phyloP scores from a whole-genome alignment of 2,329 filamentous ascomycete species.

The Trichoderma sp. region DNA sequence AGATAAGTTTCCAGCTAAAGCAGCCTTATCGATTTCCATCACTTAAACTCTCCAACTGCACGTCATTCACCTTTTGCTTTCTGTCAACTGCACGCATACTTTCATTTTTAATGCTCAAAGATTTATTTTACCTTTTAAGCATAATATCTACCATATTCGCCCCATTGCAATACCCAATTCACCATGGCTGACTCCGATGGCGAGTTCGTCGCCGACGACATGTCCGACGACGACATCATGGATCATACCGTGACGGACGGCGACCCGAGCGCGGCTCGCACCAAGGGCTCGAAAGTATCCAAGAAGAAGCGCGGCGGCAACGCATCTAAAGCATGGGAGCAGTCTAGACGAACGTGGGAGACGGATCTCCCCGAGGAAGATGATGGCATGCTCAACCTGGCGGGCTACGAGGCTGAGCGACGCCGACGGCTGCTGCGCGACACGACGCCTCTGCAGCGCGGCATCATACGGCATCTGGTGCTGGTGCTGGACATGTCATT shows the following conservation, averaged over 20 bases:
- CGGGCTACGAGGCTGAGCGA: constrained; percentile 80
- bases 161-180: neutral
- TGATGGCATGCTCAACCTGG: constrained; percentile 75
- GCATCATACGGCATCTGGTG: constrained; percentile 95
- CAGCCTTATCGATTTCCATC: constrained; percentile 16
- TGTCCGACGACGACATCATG: constrained; percentile 64
- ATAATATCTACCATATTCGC: neutral
- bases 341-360: constrained; percentile 68
- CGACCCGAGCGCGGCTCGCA: constrained; percentile 28
- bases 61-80: neutral
- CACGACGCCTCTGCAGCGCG: constrained; percentile 90
- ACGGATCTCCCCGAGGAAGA: constrained; percentile 66
- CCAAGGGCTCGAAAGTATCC: constrained; percentile 30
- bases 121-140: neutral
- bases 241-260: constrained; percentile 47
- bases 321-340: constrained; percentile 61
- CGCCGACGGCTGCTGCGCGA: constrained; percentile 79
- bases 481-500: constrained; percentile 88
- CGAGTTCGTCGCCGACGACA: constrained; percentile 63
- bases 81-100: neutral
- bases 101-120: neutral
- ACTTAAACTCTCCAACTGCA: neutral
- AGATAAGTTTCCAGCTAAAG: neutral
- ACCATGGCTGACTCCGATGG: constrained; percentile 71
- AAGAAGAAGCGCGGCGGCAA: constrained; percentile 38